Evolutionary conservation across 495 filamentous ascomycete species (phyloP).

Genomic region (Hypoxylon crocopeplum): DNA sequence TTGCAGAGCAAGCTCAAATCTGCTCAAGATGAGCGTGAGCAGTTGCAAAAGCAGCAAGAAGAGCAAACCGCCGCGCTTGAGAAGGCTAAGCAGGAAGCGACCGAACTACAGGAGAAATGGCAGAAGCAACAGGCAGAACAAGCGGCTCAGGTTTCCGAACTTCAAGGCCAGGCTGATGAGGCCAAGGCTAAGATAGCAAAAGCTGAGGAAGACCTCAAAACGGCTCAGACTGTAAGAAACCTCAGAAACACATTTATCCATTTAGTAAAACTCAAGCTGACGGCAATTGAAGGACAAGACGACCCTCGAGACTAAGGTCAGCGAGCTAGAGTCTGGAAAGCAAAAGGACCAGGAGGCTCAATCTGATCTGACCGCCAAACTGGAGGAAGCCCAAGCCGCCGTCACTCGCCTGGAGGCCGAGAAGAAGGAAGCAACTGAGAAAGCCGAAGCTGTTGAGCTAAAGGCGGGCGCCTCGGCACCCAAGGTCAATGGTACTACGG

Average conservation of each 20-base stretch:
- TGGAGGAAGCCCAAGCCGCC: constrained; percentile 17
- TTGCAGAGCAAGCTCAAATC: constrained; percentile 10
- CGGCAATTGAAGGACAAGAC: constrained; percentile 18
- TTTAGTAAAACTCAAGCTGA: constrained; percentile 1
- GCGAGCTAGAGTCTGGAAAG: constrained; percentile 16
- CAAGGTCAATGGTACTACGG: constrained; percentile 21
- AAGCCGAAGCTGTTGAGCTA: constrained; percentile 15
- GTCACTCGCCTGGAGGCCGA: constrained; percentile 20
- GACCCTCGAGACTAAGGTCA: constrained; percentile 20
- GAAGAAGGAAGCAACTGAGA: constrained; percentile 21
- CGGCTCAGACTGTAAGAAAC: constrained; percentile 17
- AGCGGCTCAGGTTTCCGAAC: constrained; percentile 9
- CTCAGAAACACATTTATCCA: not conserved
- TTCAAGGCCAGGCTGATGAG: constrained; percentile 12
- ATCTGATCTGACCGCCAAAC: constrained; percentile 19
- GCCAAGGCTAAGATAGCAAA: constrained; percentile 32
- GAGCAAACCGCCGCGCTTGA: constrained; percentile 10
- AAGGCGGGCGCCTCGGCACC: constrained; percentile 20
- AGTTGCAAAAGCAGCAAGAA: constrained; percentile 10
- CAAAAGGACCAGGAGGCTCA: constrained; percentile 17
- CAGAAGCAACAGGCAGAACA: constrained; percentile 27
- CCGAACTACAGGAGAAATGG: constrained; percentile 15
- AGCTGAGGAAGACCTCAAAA: constrained; percentile 20
- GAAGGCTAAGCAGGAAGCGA: constrained; percentile 8
- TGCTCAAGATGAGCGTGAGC: constrained; percentile 8